phyloP scores from a whole-genome alignment of 2,329 filamentous ascomycete genomes.

The Thielaviopsis punctulata region DNA sequence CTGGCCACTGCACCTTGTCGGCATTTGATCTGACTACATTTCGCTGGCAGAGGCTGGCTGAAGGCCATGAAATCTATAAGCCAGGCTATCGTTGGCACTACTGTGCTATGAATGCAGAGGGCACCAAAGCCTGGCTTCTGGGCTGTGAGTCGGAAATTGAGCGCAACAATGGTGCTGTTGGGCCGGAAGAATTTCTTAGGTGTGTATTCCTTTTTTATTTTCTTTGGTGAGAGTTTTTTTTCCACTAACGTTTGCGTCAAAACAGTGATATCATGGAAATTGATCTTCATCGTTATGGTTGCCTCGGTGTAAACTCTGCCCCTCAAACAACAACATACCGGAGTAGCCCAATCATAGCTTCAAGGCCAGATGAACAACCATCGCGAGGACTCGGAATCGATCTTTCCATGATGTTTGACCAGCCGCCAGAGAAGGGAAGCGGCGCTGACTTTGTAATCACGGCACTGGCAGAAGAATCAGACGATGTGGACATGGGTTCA shows the following conservation, averaged over 20 bases:
- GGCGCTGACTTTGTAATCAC: slow-evolving; percentile 86
- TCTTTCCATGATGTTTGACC: slow-evolving; percentile 72
- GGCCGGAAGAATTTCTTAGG: slow-evolving; percentile 75
- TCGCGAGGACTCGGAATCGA: slow-evolving; percentile 65
- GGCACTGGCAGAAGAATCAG: slow-evolving; percentile 61
- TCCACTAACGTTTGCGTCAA: slow-evolving; percentile 13
- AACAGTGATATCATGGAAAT: slow-evolving; percentile 78
- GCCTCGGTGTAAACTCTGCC: slow-evolving; percentile 59
- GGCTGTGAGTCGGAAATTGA: slow-evolving; percentile 66
- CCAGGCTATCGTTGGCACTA: slow-evolving; percentile 95
- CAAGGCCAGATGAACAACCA: slow-evolving; percentile 21
- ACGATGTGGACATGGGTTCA: slow-evolving; percentile 44
- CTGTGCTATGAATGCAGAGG: slow-evolving; percentile 86
- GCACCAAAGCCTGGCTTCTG: slow-evolving; percentile 92
- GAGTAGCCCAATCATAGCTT: slow-evolving; percentile 21
- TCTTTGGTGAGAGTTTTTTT: neutral
- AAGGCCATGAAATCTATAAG: slow-evolving; percentile 85
- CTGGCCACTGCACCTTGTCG: slow-evolving; percentile 78
- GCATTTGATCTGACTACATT: slow-evolving; percentile 73
- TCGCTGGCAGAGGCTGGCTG: slow-evolving; percentile 87
- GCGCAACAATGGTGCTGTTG: slow-evolving; percentile 48
- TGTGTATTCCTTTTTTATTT: slow-evolving; percentile 14
- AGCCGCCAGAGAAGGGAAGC: slow-evolving; percentile 65
- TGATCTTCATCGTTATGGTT: slow-evolving; percentile 78
- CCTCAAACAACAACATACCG: slow-evolving; percentile 35